phyloP scores from a whole-genome alignment of 2,329 filamentous ascomycete species.

The Neopestalotiopsis sp. region DNA sequence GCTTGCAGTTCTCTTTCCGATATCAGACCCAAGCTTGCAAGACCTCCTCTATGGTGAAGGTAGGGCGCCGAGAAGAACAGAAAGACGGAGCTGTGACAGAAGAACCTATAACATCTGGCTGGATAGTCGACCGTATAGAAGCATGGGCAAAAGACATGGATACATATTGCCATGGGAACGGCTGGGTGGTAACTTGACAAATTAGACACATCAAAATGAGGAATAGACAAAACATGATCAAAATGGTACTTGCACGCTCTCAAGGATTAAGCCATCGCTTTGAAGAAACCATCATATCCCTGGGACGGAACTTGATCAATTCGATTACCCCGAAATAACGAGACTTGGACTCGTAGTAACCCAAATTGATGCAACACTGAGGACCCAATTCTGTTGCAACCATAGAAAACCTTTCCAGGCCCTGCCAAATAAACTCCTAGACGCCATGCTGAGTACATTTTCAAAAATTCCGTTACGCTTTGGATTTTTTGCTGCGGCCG shows the following conservation, averaged over 20 bases:
- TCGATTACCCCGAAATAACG: neutral
- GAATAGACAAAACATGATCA: neutral
- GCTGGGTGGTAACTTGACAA: neutral
- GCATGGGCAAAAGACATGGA: conserved; percentile 9
- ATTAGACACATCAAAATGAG: conserved; percentile 22
- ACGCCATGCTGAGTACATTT: conserved; percentile 3
- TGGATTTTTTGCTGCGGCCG: conserved; percentile 23
- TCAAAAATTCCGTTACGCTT: conserved; percentile 6
- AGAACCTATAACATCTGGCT: conserved; percentile 6
- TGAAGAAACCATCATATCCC: no score
- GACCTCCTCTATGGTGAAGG: neutral
- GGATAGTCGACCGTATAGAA: conserved; percentile 6
- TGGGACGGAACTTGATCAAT: neutral
- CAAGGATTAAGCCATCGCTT: no score
- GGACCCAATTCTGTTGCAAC: neutral
- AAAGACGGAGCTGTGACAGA: neutral
- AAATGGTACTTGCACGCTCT: neutral
- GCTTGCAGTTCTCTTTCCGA: conserved; percentile 1
- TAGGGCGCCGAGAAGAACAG: neutral
- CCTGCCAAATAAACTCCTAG: conserved; percentile 10
- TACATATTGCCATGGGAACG: conserved; percentile 7
- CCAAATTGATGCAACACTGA: neutral
- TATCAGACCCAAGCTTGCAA: conserved; percentile 13
- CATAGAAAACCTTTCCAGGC: neutral
- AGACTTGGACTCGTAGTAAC: neutral